A percentile compares a stretch with the other conserved stretches of the same genome.
Evolutionary conservation across 75 land plant species (phyloP).

Genomic region (Picea sitchensis): DNA sequence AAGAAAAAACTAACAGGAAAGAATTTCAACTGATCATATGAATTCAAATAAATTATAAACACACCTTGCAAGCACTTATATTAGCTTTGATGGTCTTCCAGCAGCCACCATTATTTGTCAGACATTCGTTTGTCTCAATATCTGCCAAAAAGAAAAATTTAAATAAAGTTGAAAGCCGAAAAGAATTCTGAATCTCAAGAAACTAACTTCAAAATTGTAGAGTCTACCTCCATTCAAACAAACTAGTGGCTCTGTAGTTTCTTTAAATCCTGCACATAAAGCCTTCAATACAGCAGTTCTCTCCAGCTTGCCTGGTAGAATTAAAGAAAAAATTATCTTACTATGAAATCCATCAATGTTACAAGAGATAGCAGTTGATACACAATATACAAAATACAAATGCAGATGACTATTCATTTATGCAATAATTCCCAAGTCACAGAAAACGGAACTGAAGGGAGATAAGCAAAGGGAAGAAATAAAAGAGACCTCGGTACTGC

Average conservation of each 20-base stretch:
- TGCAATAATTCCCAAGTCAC: neutral
- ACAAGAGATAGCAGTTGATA: neutral
- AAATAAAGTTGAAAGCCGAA: neutral
- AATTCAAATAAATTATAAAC: neutral
- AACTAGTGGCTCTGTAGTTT: constrained; percentile 57
- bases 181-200: neutral
- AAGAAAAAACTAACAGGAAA: neutral
- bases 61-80: constrained; percentile 61
- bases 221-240: constrained; percentile 50
- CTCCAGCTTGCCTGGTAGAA: constrained; percentile 48
- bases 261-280: constrained; percentile 67
- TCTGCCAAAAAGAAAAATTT: constrained; percentile 22
- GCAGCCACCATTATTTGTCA: constrained; percentile 66
- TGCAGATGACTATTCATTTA: neutral
- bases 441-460: neutral
- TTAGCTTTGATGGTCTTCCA: constrained; percentile 42
- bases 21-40: neutral
- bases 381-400: neutral
- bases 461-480: neutral
- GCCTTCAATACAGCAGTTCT: constrained; percentile 68
- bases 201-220: neutral
- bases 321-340: neutral
- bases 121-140: constrained; percentile 70
- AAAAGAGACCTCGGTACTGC: constrained; percentile 56
- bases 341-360: neutral